Evolutionary conservation across 352 stramenopile species (phyloP), one percentile per base, ranked within the genome.

Genomic region (Phytophthora foliorum): DNA sequence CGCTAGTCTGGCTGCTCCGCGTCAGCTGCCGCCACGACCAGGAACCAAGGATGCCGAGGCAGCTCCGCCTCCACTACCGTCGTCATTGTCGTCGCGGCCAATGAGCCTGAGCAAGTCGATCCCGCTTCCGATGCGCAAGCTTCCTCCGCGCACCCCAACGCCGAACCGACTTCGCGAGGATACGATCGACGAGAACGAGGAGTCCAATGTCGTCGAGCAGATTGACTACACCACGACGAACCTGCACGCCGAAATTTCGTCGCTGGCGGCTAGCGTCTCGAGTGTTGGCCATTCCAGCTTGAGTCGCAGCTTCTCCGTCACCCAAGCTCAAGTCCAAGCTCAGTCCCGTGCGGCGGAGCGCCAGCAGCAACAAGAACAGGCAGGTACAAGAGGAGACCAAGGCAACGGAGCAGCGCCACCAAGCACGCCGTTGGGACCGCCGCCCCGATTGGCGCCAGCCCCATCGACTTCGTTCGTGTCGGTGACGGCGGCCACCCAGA

Each of bases 81-180:
- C 86, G 22, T 91, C 84, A 1, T 81, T 84, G 17, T 90, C 82
- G 2, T 78, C 74, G 6, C 75, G 83, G 11, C 84, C 88, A 0
- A 93, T 87, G 81, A 95, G 86, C 52, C 65, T 95, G 31, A 95
- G 88, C 61, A 90, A 95, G 62, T 93, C 86, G 3, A 94, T 95
- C 41, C 80, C 86, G 19, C 84, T 93, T 21, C 81, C 81, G 4
- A 77, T 74, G 48, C 77, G 76, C 22, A 62, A 74, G 14, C 72
- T 73, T 17, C 74, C 68, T 13, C 63, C 67, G 69, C 46, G 70
- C 61, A 51, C 57, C 14, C 63, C 75, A 25, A 3, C 39, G 25
- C 17, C 67, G n/a, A 67, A 63, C 41, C 62, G 67, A 57, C 57
- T 67, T 32, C 39, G 58, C 44, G 60, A 70, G 7, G 70, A 77